phyloP scores from a whole-genome alignment of 2,329 filamentous ascomycete species.

The Botrytis porri region DNA sequence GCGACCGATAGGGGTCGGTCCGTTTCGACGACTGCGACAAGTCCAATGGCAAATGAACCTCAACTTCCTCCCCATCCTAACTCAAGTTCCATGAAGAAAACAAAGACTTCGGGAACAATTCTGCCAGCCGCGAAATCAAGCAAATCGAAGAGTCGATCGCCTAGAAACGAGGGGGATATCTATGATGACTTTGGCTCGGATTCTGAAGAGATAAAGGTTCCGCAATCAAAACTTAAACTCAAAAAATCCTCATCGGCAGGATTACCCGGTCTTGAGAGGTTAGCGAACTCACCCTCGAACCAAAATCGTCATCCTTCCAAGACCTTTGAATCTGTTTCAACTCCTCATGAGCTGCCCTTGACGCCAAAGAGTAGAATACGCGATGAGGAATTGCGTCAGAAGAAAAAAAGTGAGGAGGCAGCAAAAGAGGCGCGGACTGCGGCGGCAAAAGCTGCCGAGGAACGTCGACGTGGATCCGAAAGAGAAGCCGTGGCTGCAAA shows the following conservation, averaged over 20 bases:
- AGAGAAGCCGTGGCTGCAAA: constrained; percentile 25
- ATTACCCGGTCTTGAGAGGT: constrained; percentile 23
- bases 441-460: constrained; percentile 29
- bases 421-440: constrained; percentile 24
- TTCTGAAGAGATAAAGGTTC: constrained; percentile 22
- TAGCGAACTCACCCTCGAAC: constrained; percentile 28
- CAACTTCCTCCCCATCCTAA: constrained; percentile 20
- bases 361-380: constrained; percentile 33
- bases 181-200: constrained; percentile 34
- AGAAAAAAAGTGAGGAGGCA: constrained; percentile 23
- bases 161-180: constrained; percentile 24
- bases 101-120: constrained; percentile 18
- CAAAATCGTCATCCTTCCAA: constrained; percentile 22
- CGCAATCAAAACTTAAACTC: constrained; percentile 26
- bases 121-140: background rate
- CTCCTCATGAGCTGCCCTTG: constrained; percentile 28
- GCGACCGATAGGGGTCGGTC: constrained; percentile 31
- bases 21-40: constrained; percentile 34
- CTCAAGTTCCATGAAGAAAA: constrained; percentile 17
- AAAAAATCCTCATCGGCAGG: constrained; percentile 25
- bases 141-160: background rate
- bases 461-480: constrained; percentile 27
- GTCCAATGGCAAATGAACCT: constrained; percentile 29
- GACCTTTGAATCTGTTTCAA: constrained; percentile 18
- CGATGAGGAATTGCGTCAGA: constrained; percentile 23